Base-by-base conservation (phyloP, 2,329 filamentous ascomycete species). In the Boeremia exigua region DNA sequence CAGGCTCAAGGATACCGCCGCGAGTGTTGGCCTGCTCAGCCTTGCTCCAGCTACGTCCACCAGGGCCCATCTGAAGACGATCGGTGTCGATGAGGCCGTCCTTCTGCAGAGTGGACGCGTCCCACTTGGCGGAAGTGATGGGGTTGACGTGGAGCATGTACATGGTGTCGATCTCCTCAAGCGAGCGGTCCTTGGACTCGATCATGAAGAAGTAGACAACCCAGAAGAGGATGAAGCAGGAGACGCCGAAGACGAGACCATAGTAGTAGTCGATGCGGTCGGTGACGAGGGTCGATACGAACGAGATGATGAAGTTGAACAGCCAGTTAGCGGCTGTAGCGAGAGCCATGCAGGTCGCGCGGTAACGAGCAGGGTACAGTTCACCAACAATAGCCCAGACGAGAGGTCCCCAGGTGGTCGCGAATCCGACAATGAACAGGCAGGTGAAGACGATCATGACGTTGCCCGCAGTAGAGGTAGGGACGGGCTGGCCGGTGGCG, bases 241-340 rank as follows among this genome's bases (percentile, higher is more conserved):
- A 91, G 0, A 81, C 87, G 0, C 88, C 89, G 72, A 93, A 93
- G 34, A 93, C 86, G 55, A 91, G 89, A 3, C 90, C 90, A 66
- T 90, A 91, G 2, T 82, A 82, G 74, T 88, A 92, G 63, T 88
- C 83, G 55, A 92, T 92, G 2, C 83, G 81, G 0, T 81, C 77
- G 0, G 86, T 89, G 71, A 93, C 92, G 75, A 92, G 91, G 1
- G 90, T 88, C 0, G 90, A 92, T 78, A 92, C 91, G 80, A 93
- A 93, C 0, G 86, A 78, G 56, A 77, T 74, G 40, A 78, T 63
- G 68, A 78, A 78, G 63, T 79, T 79, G 68, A 73, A 79, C n/a
- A 77, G 66, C 78, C 78, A 80, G 66, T 80, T 80, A 43, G 71
- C 72, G 1, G 78, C 75, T 0, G 77, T 79, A 1, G 57, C 78